Evolutionary conservation across 106 monocot species (phyloP), one percentile per base, ranked within the genome.

Genomic region (Dioscorea zingiberensis): DNA sequence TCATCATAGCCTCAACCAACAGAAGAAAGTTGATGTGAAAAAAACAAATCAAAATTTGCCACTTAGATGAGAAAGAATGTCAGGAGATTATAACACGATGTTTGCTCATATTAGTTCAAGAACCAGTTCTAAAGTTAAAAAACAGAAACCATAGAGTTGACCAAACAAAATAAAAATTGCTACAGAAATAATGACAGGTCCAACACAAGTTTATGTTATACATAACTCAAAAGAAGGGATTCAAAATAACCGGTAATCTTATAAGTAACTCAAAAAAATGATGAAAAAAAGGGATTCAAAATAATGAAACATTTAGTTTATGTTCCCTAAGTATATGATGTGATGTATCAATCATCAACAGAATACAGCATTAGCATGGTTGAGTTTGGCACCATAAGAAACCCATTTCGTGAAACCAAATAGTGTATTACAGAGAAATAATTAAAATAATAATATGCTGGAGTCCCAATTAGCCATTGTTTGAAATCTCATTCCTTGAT

Each of bases 311-410:
- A 47, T 13, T 8, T 13, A 47, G 46, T 16, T 1, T 13, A 51
- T 51, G 44, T 67, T 60, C 71, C 71, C 66, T 62, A 71, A 67
- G 54, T 14, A 61, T 3, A 54, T 16, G 47, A 19, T 13, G 51
- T 28, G 25, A n/a, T 38, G 5, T 45, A 17, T 58, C 12, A 57
- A n/a, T 54, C 59, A 13, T 66, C 60, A 65, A 47, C 25, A 3
- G 22, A 71, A 12, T 26, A 66, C 77, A 77, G 71, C 44, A 77
- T 55, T 77, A 71, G 71, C 70, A 77, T 77, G 77, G 71, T 67
- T 28, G 6, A 54, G 24, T 17, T 55, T 2, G 54, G 19, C 60
- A 71, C 65, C 60, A 77, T 58, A 14, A 48, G 77, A 60, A 71
- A 71, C 71, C 59, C 45, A 59, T 15, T n/a, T 13, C 28, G 18